Evolutionary conservation across 257 asterid genomes (phyloP).

Genomic region (Capsicum rhomboideum): DNA sequence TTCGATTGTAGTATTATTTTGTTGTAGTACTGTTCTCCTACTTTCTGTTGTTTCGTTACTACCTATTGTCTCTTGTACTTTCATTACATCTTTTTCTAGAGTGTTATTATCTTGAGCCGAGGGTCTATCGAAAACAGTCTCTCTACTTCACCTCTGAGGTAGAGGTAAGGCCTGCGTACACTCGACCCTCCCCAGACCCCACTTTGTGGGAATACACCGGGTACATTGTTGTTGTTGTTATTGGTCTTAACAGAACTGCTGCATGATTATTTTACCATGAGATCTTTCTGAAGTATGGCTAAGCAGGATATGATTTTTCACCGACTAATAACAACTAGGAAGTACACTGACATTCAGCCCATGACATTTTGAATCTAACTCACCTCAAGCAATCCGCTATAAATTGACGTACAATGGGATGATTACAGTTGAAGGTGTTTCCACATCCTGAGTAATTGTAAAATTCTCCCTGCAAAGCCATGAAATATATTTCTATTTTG

Average conservation of each 20-base stretch:
- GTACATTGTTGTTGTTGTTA: not conserved
- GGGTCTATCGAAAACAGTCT: too few species aligned
- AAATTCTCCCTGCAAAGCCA: slow-evolving; percentile 74
- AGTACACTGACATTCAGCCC: not conserved
- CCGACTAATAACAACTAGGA: not conserved
- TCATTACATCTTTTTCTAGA: too few species aligned
- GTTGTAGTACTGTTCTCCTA: too few species aligned
- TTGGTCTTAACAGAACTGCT: not conserved
- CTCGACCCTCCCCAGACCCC: too few species aligned
- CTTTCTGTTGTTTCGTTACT: too few species aligned
- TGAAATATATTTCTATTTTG: not conserved
- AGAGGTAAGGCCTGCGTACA: too few species aligned
- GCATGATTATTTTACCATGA: not conserved
- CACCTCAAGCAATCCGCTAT: slow-evolving; percentile 91
- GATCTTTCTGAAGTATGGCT: not conserved
- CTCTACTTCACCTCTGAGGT: too few species aligned
- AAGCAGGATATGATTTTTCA: not conserved
- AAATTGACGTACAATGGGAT: slow-evolving; percentile 83
- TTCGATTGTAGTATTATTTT: too few species aligned
- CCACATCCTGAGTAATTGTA: slow-evolving; percentile 99
- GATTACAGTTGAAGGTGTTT: slow-evolving; percentile 96
- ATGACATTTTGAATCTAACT: slow-evolving; percentile 34
- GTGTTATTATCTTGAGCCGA: too few species aligned
- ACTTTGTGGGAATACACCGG: too few species aligned
- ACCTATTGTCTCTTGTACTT: too few species aligned